These are phyloP conservation scores for Phytophthora chlamydospora DNA, from an alignment of 352 stramenopile species.

Conservation along the genomic window DNA sequence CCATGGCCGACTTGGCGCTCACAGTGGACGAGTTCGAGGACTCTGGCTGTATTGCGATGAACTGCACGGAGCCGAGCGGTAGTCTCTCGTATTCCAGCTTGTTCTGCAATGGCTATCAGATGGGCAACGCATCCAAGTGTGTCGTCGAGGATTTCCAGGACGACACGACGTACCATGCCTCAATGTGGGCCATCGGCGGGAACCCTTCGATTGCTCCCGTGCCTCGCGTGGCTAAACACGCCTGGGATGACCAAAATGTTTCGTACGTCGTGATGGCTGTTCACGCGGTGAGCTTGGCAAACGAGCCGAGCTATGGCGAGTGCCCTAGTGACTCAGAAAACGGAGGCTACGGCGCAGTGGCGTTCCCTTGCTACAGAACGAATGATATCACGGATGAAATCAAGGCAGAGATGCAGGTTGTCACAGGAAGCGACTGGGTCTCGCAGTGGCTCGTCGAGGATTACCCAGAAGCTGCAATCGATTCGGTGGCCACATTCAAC, in stretches of 20 bases:
- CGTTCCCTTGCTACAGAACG: conserved; percentile 33
- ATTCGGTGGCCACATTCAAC: conserved; percentile 1
- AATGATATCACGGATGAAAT: conserved; percentile 6
- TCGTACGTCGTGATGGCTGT: conserved; percentile 21
- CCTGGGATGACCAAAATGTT: conserved; percentile 4
- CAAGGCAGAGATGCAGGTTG: conserved; percentile 13
- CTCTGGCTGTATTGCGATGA: conserved; percentile 11
- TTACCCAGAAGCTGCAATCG: neutral
- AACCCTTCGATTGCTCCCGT: conserved; percentile 13
- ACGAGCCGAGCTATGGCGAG: conserved; percentile 27
- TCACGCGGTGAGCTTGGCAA: conserved; percentile 10
- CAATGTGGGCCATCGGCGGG: conserved; percentile 32
- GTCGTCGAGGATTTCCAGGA: conserved; percentile 24
- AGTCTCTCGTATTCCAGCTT: conserved; percentile 5
- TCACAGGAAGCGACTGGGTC: conserved; percentile 19
- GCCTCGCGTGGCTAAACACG: conserved; percentile 10
- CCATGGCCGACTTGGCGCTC: conserved; percentile 31
- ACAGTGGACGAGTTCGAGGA: conserved; percentile 10
- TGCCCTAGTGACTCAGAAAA: conserved; percentile 16
- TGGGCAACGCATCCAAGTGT: conserved; percentile 35
- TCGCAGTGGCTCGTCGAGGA: conserved; percentile 33
- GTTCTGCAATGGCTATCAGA: conserved; percentile 38
- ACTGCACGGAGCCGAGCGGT: conserved; percentile 22
- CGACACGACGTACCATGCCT: conserved; percentile 10
- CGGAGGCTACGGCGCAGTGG: conserved; percentile 25